A percentile compares a stretch with the other conserved stretches of the same genome.
Evolutionary conservation across 2,329 filamentous ascomycete species (phyloP).

Genomic region (Xylariaceae sp.): DNA sequence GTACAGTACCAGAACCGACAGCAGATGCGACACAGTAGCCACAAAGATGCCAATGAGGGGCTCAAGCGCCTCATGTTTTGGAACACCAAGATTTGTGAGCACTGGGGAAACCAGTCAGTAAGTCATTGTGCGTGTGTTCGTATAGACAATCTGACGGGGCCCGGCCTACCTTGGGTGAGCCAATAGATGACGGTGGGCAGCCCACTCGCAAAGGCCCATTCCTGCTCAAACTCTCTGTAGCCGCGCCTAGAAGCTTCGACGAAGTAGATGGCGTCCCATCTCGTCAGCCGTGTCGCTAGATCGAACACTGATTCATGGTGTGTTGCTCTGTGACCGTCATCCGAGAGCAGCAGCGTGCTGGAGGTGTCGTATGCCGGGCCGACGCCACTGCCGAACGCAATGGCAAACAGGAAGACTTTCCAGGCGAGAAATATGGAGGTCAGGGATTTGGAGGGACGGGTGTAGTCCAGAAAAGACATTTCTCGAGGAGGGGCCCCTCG

Average conservation of each 20-base stretch:
- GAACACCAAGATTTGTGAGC: slow-evolving; percentile 27
- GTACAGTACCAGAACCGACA: slow-evolving; percentile 69
- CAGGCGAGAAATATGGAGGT: slow-evolving; percentile 51
- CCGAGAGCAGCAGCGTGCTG: slow-evolving; percentile 51
- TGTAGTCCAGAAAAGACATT: slow-evolving; percentile 22
- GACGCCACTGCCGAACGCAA: slow-evolving; percentile 49
- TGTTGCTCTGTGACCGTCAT: slow-evolving; percentile 36
- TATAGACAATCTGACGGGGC: not conserved
- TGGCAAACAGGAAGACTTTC: slow-evolving; percentile 61
- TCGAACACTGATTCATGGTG: slow-evolving; percentile 31
- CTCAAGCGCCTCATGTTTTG: slow-evolving; percentile 30
- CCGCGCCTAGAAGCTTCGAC: slow-evolving; percentile 56
- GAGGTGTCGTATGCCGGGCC: slow-evolving; percentile 76
- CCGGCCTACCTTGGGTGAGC: slow-evolving; percentile 32
- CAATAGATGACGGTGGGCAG: slow-evolving; percentile 41
- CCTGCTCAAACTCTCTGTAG: slow-evolving; percentile 66
- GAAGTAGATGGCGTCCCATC: slow-evolving; percentile 82
- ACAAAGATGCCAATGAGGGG: slow-evolving; percentile 57
- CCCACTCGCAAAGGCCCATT: slow-evolving; percentile 70
- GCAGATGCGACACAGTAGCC: slow-evolving; percentile 68
- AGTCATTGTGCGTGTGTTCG: not conserved
- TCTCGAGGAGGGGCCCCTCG: not conserved
- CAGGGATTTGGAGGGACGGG: slow-evolving; percentile 26
- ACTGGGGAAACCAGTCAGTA: slow-evolving; percentile 16
- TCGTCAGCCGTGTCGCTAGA: slow-evolving; percentile 54